Evolutionary conservation across 208 protist genomes (phyloP).

Genomic region (Crithidia sp.): DNA sequence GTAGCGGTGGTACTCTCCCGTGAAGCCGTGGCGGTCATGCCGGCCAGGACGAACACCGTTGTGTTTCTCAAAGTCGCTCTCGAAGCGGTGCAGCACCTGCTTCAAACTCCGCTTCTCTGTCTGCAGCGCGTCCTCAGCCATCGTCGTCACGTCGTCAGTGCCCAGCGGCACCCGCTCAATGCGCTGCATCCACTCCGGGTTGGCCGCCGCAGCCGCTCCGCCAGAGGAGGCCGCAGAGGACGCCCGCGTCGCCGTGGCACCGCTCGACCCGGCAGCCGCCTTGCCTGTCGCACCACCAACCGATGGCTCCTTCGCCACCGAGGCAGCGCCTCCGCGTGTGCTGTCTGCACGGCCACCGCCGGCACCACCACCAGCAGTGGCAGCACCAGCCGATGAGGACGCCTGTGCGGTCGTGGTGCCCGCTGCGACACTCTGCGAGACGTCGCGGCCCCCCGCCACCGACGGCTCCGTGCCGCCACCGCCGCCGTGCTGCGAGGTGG

Average conservation of each 20-base stretch:
- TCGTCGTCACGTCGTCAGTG: constrained; percentile 44
- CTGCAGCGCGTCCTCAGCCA: constrained; percentile 61
- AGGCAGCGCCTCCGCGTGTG: constrained; percentile 10
- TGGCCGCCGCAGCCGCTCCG: neutral
- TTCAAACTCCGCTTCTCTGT: constrained; percentile 80
- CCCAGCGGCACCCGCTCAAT: constrained; percentile 50
- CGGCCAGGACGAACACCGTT: constrained; percentile 59
- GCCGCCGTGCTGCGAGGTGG: constrained; percentile 1
- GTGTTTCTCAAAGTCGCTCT: constrained; percentile 73
- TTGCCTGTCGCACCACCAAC: neutral
- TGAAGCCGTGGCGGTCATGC: constrained; percentile 60
- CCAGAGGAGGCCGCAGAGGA: neutral
- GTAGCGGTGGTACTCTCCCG: constrained; percentile 79
- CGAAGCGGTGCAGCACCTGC: constrained; percentile 80
- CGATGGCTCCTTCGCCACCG: constrained; percentile 13
- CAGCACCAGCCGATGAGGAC: neutral
- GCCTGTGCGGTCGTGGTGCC: constrained; percentile 5
- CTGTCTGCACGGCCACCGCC: constrained; percentile 15
- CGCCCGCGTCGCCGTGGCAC: constrained; percentile 5
- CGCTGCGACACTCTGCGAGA: constrained; percentile 26
- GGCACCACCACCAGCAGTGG: neutral
- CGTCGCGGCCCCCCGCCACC: constrained; percentile 12
- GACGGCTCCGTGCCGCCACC: constrained; percentile 19
- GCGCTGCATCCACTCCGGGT: constrained; percentile 28
- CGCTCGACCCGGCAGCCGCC: constrained; percentile 2